Evolutionary conservation across 179 eudicot species (phyloP).

Genomic region (Vitellaria paradoxa): DNA sequence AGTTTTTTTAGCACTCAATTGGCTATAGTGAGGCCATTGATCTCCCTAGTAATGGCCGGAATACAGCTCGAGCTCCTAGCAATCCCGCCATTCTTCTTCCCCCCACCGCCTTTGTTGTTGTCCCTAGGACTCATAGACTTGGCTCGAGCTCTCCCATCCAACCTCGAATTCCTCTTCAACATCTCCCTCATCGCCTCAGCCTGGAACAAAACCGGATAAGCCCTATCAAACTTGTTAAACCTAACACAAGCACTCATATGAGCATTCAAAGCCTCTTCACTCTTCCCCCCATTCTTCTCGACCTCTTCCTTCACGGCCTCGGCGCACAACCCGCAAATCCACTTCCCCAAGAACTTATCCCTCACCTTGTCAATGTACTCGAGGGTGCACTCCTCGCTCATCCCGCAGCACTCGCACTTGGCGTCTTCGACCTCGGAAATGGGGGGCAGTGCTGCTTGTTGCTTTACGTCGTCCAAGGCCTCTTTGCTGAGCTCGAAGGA

Average conservation of each 20-base stretch:
- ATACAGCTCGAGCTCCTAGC: constrained; percentile 85
- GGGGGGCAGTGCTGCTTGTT: constrained; percentile 28
- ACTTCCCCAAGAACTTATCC: constrained; percentile 50
- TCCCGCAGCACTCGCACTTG: constrained; percentile 86
- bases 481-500: constrained; percentile 50
- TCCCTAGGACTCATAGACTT: constrained; percentile 71
- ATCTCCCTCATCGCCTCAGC: constrained; percentile 89
- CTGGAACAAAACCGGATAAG: constrained; percentile 78
- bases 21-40: constrained; percentile 26
- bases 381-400: constrained; percentile 88
- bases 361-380: constrained; percentile 64
- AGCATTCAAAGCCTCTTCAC: constrained; percentile 52
- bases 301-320: constrained; percentile 89
- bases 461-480: constrained; percentile 7
- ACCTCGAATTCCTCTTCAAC: constrained; percentile 52
- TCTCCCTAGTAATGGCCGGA: constrained; percentile 56
- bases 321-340: constrained; percentile 82
- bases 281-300: constrained; percentile 68
- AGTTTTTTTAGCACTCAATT: neutral
- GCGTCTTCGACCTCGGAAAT: constrained; percentile 71
- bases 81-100: constrained; percentile 52
- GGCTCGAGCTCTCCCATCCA: constrained; percentile 29
- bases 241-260: constrained; percentile 77
- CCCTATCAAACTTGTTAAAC: constrained; percentile 76
- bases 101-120: constrained; percentile 15